Conservation (phyloP, 2,329 filamentous ascomycete species). For the Neonectria faginata region DNA sequence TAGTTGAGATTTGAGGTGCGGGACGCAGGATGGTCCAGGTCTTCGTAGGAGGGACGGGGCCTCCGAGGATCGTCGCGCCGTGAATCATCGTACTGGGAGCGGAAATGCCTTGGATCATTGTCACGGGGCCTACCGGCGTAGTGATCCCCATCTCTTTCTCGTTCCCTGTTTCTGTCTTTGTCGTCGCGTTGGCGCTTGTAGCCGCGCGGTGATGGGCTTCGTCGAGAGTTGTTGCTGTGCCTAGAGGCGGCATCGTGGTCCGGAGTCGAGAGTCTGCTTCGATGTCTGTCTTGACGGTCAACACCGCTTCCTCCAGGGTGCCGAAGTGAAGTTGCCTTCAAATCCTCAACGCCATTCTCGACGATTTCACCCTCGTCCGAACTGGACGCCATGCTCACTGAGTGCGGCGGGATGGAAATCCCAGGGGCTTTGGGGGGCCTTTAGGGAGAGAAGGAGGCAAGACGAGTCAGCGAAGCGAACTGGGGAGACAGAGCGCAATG, state of each 20-base stretch:
- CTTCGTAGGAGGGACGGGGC: conserved; percentile 65
- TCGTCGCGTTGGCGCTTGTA: conserved; percentile 76
- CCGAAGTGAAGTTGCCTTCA: conserved; percentile 90
- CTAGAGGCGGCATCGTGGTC: conserved; percentile 61
- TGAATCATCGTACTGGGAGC: conserved; percentile 71
- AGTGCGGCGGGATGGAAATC: conserved; percentile 35
- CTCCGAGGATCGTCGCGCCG: conserved; percentile 60
- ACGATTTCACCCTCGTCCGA: conserved; percentile 90
- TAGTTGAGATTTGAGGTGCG: conserved; percentile 58
- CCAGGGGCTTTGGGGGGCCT: conserved; percentile 33
- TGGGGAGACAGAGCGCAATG: conserved; percentile 44
- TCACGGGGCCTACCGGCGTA: conserved; percentile 62
- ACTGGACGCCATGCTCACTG: conserved; percentile 62
- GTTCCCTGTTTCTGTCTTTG: conserved; percentile 60
- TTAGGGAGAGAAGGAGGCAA: conserved; percentile 38
- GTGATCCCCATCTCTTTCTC: conserved; percentile 51
- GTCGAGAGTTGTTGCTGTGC: conserved; percentile 57
- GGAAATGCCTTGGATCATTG: conserved; percentile 69
- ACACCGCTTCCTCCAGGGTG: conserved; percentile 82
- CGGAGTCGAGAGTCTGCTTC: conserved; percentile 70
- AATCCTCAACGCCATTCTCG: conserved; percentile 73
- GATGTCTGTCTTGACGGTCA: conserved; percentile 92
- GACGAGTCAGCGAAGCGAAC: conserved; percentile 53
- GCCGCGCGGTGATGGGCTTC: conserved; percentile 71
- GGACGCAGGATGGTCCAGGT: conserved; percentile 65